A percentile compares a stretch with the other conserved stretches of the same genome.
Conservation (phyloP, 345 rosid species). For the Hypericum perforatum region DNA sequence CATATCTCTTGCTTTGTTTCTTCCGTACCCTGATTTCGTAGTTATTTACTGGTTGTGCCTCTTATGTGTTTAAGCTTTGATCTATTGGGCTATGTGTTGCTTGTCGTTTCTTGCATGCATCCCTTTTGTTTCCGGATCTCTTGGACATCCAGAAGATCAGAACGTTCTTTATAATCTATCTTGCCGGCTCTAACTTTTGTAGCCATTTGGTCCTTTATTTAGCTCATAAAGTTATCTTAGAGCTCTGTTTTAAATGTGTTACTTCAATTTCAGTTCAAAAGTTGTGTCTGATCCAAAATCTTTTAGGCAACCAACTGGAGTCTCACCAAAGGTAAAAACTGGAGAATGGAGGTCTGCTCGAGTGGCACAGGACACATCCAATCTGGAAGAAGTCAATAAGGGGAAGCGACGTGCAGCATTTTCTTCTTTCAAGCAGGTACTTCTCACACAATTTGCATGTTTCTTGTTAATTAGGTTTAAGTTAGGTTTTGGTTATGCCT, state of each 20-base stretch:
- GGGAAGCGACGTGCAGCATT: constrained; percentile 22
- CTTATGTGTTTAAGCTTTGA: too few species aligned
- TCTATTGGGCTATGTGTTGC: too few species aligned
- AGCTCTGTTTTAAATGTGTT: background rate
- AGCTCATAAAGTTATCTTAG: background rate
- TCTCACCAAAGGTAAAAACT: constrained; percentile 37
- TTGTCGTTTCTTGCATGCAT: too few species aligned
- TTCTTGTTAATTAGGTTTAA: too few species aligned
- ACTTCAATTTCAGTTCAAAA: constrained; percentile 36
- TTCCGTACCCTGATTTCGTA: background rate
- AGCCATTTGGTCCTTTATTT: background rate
- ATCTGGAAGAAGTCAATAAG: constrained; percentile 12
- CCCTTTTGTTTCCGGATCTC: too few species aligned
- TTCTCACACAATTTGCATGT: too few species aligned
- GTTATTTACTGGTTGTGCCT: too few species aligned
- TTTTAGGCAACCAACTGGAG: constrained; percentile 15
- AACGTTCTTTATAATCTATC: too few species aligned
- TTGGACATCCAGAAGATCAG: too few species aligned
- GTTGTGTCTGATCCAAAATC: constrained; percentile 22
- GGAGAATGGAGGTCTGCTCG: constrained; percentile 62
- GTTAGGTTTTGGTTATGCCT: too few species aligned
- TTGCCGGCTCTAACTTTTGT: too few species aligned
- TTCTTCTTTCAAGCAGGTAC: constrained; percentile 30
- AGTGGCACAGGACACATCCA: constrained; percentile 18
- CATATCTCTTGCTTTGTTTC: background rate